These are phyloP conservation scores for Durio zibethinus DNA, from an alignment of 345 rosid species.

Conservation along the genomic window DNA sequence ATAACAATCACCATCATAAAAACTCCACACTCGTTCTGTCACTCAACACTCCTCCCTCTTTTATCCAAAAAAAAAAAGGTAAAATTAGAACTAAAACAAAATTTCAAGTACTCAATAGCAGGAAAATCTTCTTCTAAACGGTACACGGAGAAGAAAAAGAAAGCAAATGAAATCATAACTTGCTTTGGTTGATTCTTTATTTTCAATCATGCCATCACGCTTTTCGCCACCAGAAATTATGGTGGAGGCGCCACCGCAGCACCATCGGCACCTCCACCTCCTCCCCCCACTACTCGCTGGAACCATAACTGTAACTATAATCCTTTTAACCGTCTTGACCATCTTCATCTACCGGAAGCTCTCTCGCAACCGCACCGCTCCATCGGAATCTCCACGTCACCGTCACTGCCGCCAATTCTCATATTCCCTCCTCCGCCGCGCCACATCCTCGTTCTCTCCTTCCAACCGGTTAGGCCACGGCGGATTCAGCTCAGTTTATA, in stretches of 20 bases:
- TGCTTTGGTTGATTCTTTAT: constrained; percentile 18
- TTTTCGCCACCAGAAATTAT: constrained; percentile 27
- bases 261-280: constrained; percentile 22
- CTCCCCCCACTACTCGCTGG: constrained; percentile 40
- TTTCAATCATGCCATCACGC: constrained; percentile 54
- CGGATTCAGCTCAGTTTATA: constrained; percentile 80
- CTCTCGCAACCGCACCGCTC: constrained; percentile 70
- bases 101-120: neutral
- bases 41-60: neutral
- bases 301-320: constrained; percentile 30
- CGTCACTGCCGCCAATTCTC: constrained; percentile 72
- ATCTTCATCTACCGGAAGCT: constrained; percentile 64
- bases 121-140: neutral
- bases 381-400: constrained; percentile 62
- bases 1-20: neutral
- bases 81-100: neutral
- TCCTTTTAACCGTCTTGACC: constrained; percentile 38
- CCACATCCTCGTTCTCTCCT: constrained; percentile 68
- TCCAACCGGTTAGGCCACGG: constrained; percentile 88
- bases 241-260: constrained; percentile 15
- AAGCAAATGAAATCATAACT: constrained; percentile 19
- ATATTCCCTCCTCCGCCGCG: constrained; percentile 68
- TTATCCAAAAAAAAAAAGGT: neutral
- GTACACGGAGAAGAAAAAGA: neutral
- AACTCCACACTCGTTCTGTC: neutral